Evolutionary conservation across 768 basidiomycete species (phyloP), one percentile per base, ranked within the genome.

Genomic region (Termitomyces sp.): DNA sequence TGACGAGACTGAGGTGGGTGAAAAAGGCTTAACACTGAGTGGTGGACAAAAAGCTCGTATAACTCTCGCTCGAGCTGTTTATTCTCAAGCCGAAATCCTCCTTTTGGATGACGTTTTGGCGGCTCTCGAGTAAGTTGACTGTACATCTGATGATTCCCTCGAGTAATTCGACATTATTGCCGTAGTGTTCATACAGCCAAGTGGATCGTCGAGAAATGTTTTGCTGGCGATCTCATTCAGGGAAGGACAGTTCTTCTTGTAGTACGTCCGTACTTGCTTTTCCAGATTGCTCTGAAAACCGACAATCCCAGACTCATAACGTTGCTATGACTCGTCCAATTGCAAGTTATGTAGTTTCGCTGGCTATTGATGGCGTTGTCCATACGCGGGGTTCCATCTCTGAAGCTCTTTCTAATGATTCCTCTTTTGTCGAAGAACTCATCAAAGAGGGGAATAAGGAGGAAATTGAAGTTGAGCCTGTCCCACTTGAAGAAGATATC

Each of bases 181-280:
- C 7, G 16, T 54, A 73, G 72, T 66, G 87, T 85, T 1, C 85
- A 87, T 63, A 94, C 92, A 0, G 89, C 93, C 0, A 84, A 87
- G 61, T 89, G 91, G 72, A 81, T 98, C 46, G 88, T 87, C 64
- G 76, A 84, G 20, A 77, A 92, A 54, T 94, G 92, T 64, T 75
- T 98, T 22, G 77, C 80, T 61, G 94, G 95, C 8, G 85, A 89
- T 48, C 74, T 97, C 43, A 78, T 94, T 68, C 70, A 74, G n/a
- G 86, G 83, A 18, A 80, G 94, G 48, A 97, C 95, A 0, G 74
- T 96, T 50, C 78, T 98, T 46, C 78, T 98, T 24, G 94, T 97
- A 47, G 83, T 83, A 61, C 55, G 78, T 69, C 14, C 28, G 45
- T 22, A 6, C 16, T 58, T 26, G 9, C 22, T 43, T 33, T 38